Conservation (phyloP, 163 green algal species). For the Scenedesmus sp. region DNA sequence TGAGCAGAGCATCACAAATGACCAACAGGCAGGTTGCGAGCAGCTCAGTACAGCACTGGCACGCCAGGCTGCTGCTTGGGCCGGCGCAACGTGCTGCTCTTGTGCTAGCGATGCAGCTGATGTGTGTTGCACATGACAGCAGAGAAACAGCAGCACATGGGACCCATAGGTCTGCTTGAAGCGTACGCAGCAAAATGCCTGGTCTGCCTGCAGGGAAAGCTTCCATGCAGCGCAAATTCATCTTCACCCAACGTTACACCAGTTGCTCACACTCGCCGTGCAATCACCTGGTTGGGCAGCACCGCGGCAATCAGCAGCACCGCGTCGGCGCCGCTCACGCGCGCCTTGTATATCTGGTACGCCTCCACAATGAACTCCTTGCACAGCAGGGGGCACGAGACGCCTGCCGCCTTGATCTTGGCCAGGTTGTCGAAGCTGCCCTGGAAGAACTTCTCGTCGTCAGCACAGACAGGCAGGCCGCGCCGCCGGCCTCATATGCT, state of each 20-base stretch:
- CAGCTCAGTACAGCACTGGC: not conserved
- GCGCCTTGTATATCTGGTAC: constrained; percentile 90
- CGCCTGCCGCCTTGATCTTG: constrained; percentile 88
- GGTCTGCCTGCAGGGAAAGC: too few relatives aligned
- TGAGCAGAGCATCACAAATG: not conserved
- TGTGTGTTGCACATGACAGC: too few relatives aligned
- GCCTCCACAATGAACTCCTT: constrained; percentile 99
- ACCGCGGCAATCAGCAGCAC: constrained; percentile 98
- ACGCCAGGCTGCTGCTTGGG: not conserved
- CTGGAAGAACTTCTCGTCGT: constrained; percentile 99
- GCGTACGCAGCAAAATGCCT: too few relatives aligned
- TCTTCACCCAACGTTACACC: too few relatives aligned
- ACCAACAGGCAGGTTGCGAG: not conserved
- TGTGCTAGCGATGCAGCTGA: too few relatives aligned
- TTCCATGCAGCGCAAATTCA: too few relatives aligned
- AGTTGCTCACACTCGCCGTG: not conserved
- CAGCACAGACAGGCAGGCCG: constrained; percentile 96
- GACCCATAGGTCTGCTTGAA: too few relatives aligned
- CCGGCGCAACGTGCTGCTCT: too few relatives aligned
- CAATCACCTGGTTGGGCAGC: constrained; percentile 86
- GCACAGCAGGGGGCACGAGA: constrained; percentile 94
- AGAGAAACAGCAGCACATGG: too few relatives aligned
- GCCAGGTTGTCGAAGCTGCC: constrained; percentile 96
- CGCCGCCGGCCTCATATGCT: constrained; percentile 96
- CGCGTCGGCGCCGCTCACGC: constrained; percentile 90